Evolutionary conservation across 1,284 basidiomycete species (phyloP), one percentile per base, ranked within the genome.

Genomic region (Melampsora abietis-canadensis): DNA sequence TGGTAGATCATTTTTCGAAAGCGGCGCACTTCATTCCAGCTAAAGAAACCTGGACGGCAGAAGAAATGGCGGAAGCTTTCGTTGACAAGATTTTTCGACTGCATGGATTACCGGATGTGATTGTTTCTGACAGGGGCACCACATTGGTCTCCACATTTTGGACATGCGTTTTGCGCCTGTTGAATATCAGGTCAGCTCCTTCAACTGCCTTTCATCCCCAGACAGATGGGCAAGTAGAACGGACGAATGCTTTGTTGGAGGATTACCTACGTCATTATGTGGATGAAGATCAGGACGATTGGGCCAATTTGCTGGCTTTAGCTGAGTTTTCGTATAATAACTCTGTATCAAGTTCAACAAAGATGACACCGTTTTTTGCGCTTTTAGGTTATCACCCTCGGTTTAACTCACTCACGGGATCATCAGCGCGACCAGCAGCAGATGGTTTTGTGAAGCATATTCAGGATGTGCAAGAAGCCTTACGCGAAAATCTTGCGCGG

Each of bases 1-100:
- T 86, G 0, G 85, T 84, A 0, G 82, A 84, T 75, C 64, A 82
- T 0, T 79, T 85, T 34, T 84, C 84, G 8, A 86, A 86, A 76
- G 80, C 80, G 74, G 81, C 80, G 0, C 77, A 81, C 19, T 84
- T 86, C 76, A 40, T 66, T 21, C 47, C 65, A 10, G 19, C 31
- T 10, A 48, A 48, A 14, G 40, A 66, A n/a, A 10, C 27, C 3
- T 30, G 17, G 21, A 21, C 4, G 5, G 40, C 40, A 1, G 24
- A 21, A 1, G 17, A 30, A 48, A 31, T 48, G 12, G 65, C 63
- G 5, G 24, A 37, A 7, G 24, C 51, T 51, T 47, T 47, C 54
- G 10, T 21, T 15, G 67, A 68, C 47, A 6, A 51, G 0, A 27
- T 66, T 51, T 21, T 66, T 34, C 19, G 65, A 19, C 31, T 24